These are phyloP conservation scores for Eucalyptus curtisii DNA, from an alignment of 345 rosid species.

Conservation along the genomic window DNA sequence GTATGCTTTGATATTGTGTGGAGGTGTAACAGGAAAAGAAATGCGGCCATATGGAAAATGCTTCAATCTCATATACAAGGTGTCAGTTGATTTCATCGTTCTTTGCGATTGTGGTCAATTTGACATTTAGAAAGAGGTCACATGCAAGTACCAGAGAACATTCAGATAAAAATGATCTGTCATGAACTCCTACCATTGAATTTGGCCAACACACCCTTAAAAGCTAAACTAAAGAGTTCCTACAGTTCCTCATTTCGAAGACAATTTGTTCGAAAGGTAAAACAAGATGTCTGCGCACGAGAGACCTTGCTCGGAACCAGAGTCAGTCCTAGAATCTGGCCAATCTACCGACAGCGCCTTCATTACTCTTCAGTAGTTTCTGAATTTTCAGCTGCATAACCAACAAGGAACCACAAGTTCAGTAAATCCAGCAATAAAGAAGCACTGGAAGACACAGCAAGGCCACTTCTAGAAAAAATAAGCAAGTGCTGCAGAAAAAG, in stretches of 20 bases:
- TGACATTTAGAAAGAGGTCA: not conserved
- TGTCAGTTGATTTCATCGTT: not conserved
- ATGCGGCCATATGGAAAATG: not conserved
- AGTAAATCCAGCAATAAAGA: not conserved
- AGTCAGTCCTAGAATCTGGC: constrained; percentile 3
- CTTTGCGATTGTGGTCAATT: not conserved
- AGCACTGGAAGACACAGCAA: not conserved
- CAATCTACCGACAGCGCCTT: not conserved
- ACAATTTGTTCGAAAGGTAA: not conserved
- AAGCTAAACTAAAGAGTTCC: not conserved
- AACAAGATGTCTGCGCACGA: not conserved
- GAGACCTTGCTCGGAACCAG: constrained; percentile 9
- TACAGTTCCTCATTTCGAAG: not conserved
- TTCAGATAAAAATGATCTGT: not conserved
- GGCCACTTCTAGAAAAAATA: not conserved
- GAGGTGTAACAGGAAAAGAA: not conserved
- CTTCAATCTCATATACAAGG: not conserved
- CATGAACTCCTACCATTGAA: not conserved
- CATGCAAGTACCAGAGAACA: not conserved
- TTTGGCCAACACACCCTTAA: not conserved
- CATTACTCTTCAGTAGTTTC: constrained; percentile 10
- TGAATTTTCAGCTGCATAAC: constrained; percentile 28
- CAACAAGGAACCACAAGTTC: not conserved
- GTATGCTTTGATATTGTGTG: not conserved
- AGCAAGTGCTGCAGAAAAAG: not conserved